These are phyloP conservation scores for Trametes cubensis DNA, from an alignment of 768 basidiomycete genomes.

Conservation along the genomic window DNA sequence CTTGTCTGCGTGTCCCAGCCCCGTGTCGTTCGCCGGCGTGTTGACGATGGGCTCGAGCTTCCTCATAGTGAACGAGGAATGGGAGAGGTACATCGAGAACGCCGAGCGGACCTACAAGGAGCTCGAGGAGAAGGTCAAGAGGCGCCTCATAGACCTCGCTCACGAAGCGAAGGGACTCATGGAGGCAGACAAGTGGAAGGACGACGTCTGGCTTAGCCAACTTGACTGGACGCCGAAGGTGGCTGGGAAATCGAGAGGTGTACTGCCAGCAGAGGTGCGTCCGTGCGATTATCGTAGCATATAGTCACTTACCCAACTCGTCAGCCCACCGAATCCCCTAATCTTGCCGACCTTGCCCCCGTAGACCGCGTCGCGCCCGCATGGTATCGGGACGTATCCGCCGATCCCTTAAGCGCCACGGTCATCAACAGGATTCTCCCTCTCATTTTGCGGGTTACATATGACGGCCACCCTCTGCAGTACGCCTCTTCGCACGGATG, in stretches of 20 bases:
- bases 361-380: slow-evolving; percentile 37
- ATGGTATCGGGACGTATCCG: slow-evolving; percentile 60
- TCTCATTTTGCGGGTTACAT: slow-evolving; percentile 63
- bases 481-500: slow-evolving; percentile 63
- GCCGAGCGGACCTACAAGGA: slow-evolving; percentile 79
- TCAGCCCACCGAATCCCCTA: background rate
- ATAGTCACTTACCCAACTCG: background rate
- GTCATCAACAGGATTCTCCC: slow-evolving; percentile 63
- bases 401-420: slow-evolving; percentile 45
- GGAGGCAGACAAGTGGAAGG: slow-evolving; percentile 58
- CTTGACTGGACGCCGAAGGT: slow-evolving; percentile 95
- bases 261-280: slow-evolving; percentile 41
- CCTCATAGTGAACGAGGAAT: slow-evolving; percentile 85
- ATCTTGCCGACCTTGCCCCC: background rate
- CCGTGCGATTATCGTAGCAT: background rate
- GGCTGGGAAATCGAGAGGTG: slow-evolving; percentile 67
- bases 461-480: slow-evolving; percentile 60
- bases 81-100: slow-evolving; percentile 79
- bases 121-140: slow-evolving; percentile 64
- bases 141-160: slow-evolving; percentile 68
- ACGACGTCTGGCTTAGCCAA: slow-evolving; percentile 85
- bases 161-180: slow-evolving; percentile 54
- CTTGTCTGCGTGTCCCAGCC: slow-evolving; percentile 82
- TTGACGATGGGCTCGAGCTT: slow-evolving; percentile 92
- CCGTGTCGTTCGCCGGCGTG: slow-evolving; percentile 90